Base-by-base conservation (phyloP, 2,329 filamentous ascomycete species). In the Zymoseptoria passerinii region DNA sequence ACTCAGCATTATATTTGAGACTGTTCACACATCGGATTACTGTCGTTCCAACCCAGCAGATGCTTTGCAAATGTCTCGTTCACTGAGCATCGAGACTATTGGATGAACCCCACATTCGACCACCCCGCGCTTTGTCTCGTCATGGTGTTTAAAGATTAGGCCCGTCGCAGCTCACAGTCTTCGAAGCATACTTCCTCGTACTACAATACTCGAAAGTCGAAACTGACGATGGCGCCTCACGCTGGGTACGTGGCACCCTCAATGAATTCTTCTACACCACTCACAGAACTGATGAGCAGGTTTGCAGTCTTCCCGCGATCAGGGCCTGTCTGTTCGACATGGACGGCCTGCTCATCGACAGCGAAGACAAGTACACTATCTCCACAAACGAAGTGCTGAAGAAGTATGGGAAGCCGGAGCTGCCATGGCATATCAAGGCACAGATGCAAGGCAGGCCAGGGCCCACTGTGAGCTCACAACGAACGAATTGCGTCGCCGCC, bases 281-380 rank as follows among this genome's bases (percentile, higher is more conserved):
- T 58, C 61, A 61, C 63, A 63, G 60, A 55, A 57, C 62, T 65
- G 55, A 59, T 60, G 27, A 48, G 58, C 61, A 58, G 58, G 48
- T 55, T 28, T 28, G 8, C 50, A 62, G 55, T 55, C 86, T 91
- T 73, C 88, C 89, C 19, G 85, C 87, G 52, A 81, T 97, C 59
- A 83, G 91, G 66, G 94, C 92, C 66, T 96, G 92, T 75, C 86
- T 99, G 64, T 97, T 99, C 74, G 94, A 99, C 79, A 96, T 97
- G 92, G 94, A 99, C 75, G 94, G 94, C 61, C 86, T 99, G 40
- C 83, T 99, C 19, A 88, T 99, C 71, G 86, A 97, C 75, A 91
- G 89, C 35, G 94, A 97, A 78, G 94, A 97, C 70, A 78, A 84
- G 59, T 97, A 97, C 79, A 94, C 90, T 0, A 72, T 83, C 27